These are phyloP conservation scores for Carpinus viminea DNA, from an alignment of 306 rosid genomes.

Conservation along the genomic window DNA sequence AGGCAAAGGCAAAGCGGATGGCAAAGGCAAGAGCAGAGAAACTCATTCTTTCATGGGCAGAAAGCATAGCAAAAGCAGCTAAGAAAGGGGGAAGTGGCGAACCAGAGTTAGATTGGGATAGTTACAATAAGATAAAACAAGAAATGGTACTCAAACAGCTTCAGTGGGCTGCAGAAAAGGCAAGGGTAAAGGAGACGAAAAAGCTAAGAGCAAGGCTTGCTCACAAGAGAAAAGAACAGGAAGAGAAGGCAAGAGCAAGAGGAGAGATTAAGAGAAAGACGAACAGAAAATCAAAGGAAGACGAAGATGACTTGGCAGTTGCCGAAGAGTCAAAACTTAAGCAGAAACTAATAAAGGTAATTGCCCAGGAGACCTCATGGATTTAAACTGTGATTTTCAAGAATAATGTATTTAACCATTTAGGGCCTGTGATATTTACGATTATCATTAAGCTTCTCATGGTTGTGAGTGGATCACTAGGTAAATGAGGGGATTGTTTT, in stretches of 20 bases:
- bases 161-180: slow-evolving; percentile 47
- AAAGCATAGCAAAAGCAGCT: slow-evolving; percentile 70
- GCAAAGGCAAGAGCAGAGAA: slow-evolving; percentile 32
- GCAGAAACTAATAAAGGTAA: slow-evolving; percentile 57
- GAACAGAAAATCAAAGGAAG: slow-evolving; percentile 32
- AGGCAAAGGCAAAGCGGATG: slow-evolving; percentile 35
- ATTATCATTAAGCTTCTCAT: slow-evolving; percentile 14
- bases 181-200: slow-evolving; percentile 47
- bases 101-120: slow-evolving; percentile 70
- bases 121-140: slow-evolving; percentile 58
- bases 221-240: slow-evolving; percentile 36
- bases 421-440: slow-evolving; percentile 2
- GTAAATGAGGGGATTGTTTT: slow-evolving; percentile 18
- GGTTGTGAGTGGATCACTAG: slow-evolving; percentile 15
- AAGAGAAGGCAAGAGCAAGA: slow-evolving; percentile 30
- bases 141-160: slow-evolving; percentile 46
- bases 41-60: slow-evolving; percentile 40
- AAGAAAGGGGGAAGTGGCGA: slow-evolving; percentile 66
- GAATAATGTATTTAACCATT: slow-evolving; percentile 15
- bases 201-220: slow-evolving; percentile 43
- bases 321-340: slow-evolving; percentile 33
- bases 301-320: slow-evolving; percentile 35
- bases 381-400: neutral
- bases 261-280: slow-evolving; percentile 25
- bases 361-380: neutral